These are phyloP conservation scores for Lentinus polychrous DNA, from an alignment of 1,284 basidiomycete genomes.

Conservation along the genomic window DNA sequence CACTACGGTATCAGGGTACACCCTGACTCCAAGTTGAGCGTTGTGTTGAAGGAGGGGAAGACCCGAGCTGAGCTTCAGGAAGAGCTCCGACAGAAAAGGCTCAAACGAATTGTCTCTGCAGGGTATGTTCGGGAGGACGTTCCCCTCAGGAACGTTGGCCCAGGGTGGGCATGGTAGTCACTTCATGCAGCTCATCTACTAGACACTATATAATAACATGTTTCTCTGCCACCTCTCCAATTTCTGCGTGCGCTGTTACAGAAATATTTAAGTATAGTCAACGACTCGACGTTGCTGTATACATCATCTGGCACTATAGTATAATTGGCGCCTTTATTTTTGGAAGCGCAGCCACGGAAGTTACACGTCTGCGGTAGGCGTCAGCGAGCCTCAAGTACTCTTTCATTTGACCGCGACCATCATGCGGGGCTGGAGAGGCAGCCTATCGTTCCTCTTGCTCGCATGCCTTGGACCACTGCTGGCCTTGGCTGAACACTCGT, in stretches of 20 bases:
- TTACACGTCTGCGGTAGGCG: conserved; percentile 14
- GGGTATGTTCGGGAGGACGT: conserved; percentile 73
- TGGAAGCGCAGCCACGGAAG: not conserved
- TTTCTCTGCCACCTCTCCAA: no score
- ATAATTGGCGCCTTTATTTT: not conserved
- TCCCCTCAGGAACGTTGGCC: conserved; percentile 69
- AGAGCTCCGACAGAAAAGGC: conserved; percentile 56
- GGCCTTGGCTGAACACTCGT: conserved; percentile 41
- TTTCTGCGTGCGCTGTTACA: no score
- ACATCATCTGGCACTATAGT: no score
- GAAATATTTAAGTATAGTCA: no score
- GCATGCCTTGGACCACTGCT: conserved; percentile 22
- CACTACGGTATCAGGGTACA: conserved; percentile 76
- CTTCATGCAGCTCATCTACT: not conserved
- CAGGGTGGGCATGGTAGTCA: conserved; percentile 79
- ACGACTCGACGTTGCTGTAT: no score
- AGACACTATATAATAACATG: not conserved
- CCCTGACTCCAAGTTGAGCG: conserved; percentile 71
- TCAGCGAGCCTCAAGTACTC: not conserved
- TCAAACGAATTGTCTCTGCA: conserved; percentile 75
- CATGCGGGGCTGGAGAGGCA: conserved; percentile 23
- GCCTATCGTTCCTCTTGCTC: conserved; percentile 22
- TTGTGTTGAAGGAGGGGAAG: conserved; percentile 81
- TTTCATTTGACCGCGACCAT: conserved; percentile 14
- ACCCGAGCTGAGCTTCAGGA: conserved; percentile 66